Conservation (phyloP, 768 basidiomycete genomes). For the Russula lepida region DNA sequence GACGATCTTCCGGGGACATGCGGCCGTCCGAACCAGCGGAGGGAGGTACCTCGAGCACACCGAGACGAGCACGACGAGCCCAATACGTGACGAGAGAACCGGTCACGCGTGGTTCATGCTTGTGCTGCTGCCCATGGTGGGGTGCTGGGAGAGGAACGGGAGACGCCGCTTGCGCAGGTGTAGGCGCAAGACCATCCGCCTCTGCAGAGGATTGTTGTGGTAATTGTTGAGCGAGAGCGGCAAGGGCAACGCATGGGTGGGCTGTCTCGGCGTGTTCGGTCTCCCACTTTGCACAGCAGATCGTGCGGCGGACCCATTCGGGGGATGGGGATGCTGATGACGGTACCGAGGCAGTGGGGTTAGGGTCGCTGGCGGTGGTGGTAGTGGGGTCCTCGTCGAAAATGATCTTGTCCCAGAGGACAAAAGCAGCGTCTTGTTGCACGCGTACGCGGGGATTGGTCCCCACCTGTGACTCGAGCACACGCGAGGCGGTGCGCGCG, state of each 20-base stretch:
- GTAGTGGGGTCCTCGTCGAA: constrained; percentile 33
- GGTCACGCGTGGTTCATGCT: constrained; percentile 55
- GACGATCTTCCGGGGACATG: constrained; percentile 27
- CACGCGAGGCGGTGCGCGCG: constrained; percentile 80
- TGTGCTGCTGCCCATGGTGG: constrained; percentile 32
- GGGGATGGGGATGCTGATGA: constrained; percentile 40
- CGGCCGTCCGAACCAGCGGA: constrained; percentile 20
- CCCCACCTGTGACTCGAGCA: constrained; percentile 82
- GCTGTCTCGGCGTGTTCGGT: constrained; percentile 39
- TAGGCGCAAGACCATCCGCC: not conserved
- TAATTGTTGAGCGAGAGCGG: constrained; percentile 32
- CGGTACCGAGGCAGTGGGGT: constrained; percentile 21
- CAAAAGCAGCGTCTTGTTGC: constrained; percentile 75
- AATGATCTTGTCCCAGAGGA: constrained; percentile 67
- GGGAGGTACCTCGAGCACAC: constrained; percentile 47
- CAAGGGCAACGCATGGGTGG: constrained; percentile 50
- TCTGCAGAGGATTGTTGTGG: not conserved
- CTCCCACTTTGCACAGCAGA: constrained; percentile 79
- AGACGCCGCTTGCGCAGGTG: constrained; percentile 25
- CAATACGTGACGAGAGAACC: constrained; percentile 58
- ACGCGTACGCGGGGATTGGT: constrained; percentile 73
- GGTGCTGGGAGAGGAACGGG: constrained; percentile 65
- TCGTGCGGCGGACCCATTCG: constrained; percentile 78
- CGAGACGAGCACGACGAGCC: constrained; percentile 56
- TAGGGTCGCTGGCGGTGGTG: constrained; percentile 23